Evolutionary conservation across 139 green algal genomes (phyloP), one percentile per base, ranked within the genome.

Genomic region (Chlorella vulgaris): DNA sequence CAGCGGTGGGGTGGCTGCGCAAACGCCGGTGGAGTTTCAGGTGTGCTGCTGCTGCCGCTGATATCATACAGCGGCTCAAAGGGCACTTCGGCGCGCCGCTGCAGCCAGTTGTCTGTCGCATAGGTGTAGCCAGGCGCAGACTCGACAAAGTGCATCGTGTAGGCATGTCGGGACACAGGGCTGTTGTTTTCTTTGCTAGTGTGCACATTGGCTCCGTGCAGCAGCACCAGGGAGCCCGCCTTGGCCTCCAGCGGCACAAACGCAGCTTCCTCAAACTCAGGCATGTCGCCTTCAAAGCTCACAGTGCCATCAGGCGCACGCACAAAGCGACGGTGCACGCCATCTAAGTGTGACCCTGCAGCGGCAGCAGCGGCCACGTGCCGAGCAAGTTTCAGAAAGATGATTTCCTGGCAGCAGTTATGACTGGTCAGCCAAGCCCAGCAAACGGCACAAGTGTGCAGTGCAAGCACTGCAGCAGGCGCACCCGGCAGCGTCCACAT

Each of bases 161-260:
- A 98, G 29, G 92, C 93, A 83, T 97, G 92, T 6, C 94, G 87
- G 4, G 85, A 93, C 26, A 86, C 61, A 15, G 71, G 38, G 31
- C 82, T 88, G 24, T 40, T 85, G 83, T 93, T 92, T 21, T 89
- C 85, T 19, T 89, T 43, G 58, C 51, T 81, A 81, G 69, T 83
- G 80, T 98, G 94, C 38, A 95, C 85, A 66, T 93, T 91, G 66
- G 85, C 84, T 13, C 93, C 95, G 83, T 98, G 94, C 74, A 98
- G 82, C 75, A 98, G 81, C 76, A 98, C 93, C 31, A 98, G 81
- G 3, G 92, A 92, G 21, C 95, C 95, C 5, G 91, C 92, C 7
- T 58, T 58, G 2, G 70, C 74, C 80, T 95, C 90, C 15, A 98
- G 73, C 0, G 95, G 92, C 63, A 87, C 85, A 78, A 96, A 97